phyloP scores from a whole-genome alignment of 2,329 filamentous ascomycete genomes.

The Scedosporium apiospermum region DNA sequence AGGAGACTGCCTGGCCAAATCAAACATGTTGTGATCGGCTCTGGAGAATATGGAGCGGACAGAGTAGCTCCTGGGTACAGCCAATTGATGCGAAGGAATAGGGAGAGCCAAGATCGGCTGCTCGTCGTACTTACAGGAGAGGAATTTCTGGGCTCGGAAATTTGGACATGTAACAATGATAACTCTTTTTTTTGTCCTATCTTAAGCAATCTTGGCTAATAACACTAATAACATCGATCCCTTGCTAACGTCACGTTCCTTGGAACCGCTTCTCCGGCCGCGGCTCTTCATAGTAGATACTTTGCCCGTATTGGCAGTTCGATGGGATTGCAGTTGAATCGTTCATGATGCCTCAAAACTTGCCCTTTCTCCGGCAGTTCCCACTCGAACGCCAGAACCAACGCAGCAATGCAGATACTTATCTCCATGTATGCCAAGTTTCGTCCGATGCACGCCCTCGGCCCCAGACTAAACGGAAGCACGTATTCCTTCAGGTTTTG shows the following conservation, averaged over 20 bases:
- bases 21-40: conserved; percentile 5
- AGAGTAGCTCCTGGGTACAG: neutral
- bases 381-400: conserved; percentile 7
- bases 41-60: conserved; percentile 3
- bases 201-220: neutral
- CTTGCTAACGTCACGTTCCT: no score
- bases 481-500: conserved; percentile 7
- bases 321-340: conserved; percentile 7
- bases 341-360: conserved; percentile 1
- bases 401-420: conserved; percentile 1
- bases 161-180: neutral
- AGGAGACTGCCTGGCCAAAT: conserved; percentile 2
- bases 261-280: no score
- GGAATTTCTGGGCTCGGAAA: no score
- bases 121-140: no score
- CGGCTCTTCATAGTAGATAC: neutral
- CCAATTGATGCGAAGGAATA: no score
- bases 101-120: no score
- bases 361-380: neutral
- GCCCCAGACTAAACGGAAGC: conserved; percentile 5
- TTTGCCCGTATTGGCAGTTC: conserved; percentile 2
- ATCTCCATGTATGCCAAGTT: conserved; percentile 8
- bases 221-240: neutral
- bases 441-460: conserved; percentile 5
- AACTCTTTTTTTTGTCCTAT: neutral